These are phyloP conservation scores for Climacium dendroides DNA, from an alignment of 225 moss, liverwort and hornwort genomes.

Conservation along the genomic window DNA sequence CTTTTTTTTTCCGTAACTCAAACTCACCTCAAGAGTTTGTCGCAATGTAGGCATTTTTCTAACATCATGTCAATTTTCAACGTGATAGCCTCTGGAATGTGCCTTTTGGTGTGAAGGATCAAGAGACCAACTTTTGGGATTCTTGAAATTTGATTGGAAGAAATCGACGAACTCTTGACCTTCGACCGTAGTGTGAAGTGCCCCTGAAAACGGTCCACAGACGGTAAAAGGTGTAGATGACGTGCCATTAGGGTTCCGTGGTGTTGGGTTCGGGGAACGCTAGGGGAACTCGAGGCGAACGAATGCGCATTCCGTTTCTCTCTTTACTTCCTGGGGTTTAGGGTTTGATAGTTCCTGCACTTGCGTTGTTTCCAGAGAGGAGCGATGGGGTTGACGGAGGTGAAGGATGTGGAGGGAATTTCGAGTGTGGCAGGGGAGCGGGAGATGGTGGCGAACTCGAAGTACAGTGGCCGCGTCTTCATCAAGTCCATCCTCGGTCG, in stretches of 20 bases:
- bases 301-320: not conserved
- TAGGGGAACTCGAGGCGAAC: not conserved
- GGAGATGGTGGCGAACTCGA: conserved; percentile 41
- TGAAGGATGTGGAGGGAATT: not conserved
- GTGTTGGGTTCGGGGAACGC: not conserved
- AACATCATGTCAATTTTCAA: too few relatives aligned
- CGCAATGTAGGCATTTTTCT: too few relatives aligned
- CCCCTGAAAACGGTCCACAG: too few relatives aligned
- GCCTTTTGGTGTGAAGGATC: too few relatives aligned
- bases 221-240: not conserved
- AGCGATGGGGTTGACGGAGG: conserved; percentile 13
- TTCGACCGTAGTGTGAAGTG: too few relatives aligned
- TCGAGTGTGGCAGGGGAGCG: conserved; percentile 14
- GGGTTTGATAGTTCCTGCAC: not conserved
- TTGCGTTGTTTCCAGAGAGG: not conserved
- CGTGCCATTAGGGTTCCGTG: not conserved
- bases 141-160: too few relatives aligned
- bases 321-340: not conserved
- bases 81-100: too few relatives aligned
- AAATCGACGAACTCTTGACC: too few relatives aligned
- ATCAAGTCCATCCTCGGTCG: conserved; percentile 69
- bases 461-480: conserved; percentile 67
- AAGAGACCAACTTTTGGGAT: too few relatives aligned
- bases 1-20: too few relatives aligned
- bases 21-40: too few relatives aligned